These are phyloP conservation scores for Chalciporus sphaerocephalus DNA, from an alignment of 768 basidiomycete genomes.

Conservation along the genomic window DNA sequence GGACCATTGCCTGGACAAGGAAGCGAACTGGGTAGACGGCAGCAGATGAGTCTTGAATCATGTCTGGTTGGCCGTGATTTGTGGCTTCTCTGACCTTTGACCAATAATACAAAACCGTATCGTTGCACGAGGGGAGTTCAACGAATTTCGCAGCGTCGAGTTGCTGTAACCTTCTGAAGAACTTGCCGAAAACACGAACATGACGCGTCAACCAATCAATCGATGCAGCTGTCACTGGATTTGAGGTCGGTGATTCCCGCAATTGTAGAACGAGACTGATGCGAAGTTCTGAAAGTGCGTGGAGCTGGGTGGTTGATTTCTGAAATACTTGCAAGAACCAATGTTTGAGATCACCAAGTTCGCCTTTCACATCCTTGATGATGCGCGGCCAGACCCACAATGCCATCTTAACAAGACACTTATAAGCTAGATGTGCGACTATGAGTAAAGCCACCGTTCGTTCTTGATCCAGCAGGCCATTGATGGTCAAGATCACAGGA, in stretches of 20 bases:
- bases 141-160: slow-evolving; percentile 57
- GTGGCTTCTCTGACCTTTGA: slow-evolving; percentile 72
- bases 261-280: slow-evolving; percentile 47
- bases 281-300: slow-evolving; percentile 53
- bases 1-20: slow-evolving; percentile 78
- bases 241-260: slow-evolving; percentile 30
- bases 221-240: slow-evolving; percentile 40
- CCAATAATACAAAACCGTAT: slow-evolving; percentile 79
- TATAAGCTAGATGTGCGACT: slow-evolving; percentile 68
- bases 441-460: slow-evolving; percentile 44
- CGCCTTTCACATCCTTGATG: slow-evolving; percentile 40
- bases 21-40: slow-evolving; percentile 75
- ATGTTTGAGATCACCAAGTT: slow-evolving; percentile 40
- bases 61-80: slow-evolving; percentile 40
- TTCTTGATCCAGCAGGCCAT: slow-evolving; percentile 33
- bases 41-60: slow-evolving; percentile 55
- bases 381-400: slow-evolving; percentile 66
- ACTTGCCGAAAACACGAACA: slow-evolving; percentile 70
- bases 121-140: slow-evolving; percentile 55
- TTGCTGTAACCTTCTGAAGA: slow-evolving; percentile 73
- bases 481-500: slow-evolving; percentile 32
- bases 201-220: slow-evolving; percentile 64
- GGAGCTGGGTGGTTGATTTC: slow-evolving; percentile 53
- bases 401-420: slow-evolving; percentile 66
- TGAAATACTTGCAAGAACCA: slow-evolving; percentile 65